Percentiles rank a stretch among this genome's conserved stretches.
phyloP scores from a whole-genome alignment of 192 early-diverging fungal genomes.

The Backusella westeae region DNA sequence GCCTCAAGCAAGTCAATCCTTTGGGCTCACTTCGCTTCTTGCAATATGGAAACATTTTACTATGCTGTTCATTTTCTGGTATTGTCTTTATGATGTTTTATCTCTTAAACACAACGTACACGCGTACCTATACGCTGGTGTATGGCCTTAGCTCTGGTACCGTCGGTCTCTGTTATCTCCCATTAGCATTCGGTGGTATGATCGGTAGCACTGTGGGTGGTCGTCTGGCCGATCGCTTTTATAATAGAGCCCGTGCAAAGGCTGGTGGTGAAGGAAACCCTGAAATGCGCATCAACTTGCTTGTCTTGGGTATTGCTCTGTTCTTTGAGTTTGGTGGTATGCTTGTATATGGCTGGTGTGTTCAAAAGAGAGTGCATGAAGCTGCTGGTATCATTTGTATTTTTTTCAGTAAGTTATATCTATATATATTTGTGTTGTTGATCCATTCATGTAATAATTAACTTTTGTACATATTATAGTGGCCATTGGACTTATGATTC shows the following conservation, averaged over 20 bases:
- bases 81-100: constrained; percentile 31
- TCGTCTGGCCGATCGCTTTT: constrained; percentile 21
- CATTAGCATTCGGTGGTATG: constrained; percentile 29
- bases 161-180: constrained; percentile 36
- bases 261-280: constrained; percentile 13
- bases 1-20: constrained; percentile 17
- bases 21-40: constrained; percentile 20
- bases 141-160: constrained; percentile 25
- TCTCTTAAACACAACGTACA: constrained; percentile 28
- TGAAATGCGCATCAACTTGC: constrained; percentile 29
- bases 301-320: constrained; percentile 5
- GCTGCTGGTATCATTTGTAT: constrained; percentile 25
- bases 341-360: constrained; percentile 32
- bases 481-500: constrained; percentile 25
- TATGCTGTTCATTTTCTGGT: constrained; percentile 20
- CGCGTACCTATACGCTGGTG: constrained; percentile 34
- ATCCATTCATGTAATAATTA: neutral
- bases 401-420: constrained; percentile 29
- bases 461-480: constrained; percentile 12
- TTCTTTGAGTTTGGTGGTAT: constrained; percentile 7
- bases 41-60: constrained; percentile 17
- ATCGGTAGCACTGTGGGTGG: constrained; percentile 17
- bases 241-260: constrained; percentile 14
- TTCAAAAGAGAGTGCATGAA: constrained; percentile 31
- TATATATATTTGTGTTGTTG: neutral